A percentile compares a stretch with the other conserved stretches of the same genome.
Evolutionary conservation across 2,329 filamentous ascomycete genomes (phyloP).

Genomic region (Aspergillus melleus): DNA sequence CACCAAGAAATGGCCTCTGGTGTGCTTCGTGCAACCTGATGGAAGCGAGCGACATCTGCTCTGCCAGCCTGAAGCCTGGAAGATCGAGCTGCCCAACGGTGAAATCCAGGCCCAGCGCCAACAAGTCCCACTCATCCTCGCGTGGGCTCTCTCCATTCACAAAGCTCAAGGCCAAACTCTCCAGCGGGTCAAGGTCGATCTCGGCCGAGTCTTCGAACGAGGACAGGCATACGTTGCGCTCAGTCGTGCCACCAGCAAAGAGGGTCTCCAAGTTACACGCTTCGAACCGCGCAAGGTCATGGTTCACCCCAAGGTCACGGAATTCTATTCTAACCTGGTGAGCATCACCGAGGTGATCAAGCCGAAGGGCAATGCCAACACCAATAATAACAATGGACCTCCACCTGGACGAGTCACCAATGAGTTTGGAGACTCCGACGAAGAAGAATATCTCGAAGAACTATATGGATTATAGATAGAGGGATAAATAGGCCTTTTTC

Average conservation of each 20-base stretch:
- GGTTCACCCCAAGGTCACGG: slow-evolving; percentile 82
- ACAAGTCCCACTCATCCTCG: slow-evolving; percentile 84
- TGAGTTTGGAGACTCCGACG: not conserved
- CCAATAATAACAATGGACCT: slow-evolving; percentile 32
- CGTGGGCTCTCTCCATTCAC: slow-evolving; percentile 96
- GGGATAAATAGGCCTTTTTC: not conserved
- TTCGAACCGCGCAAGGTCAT: slow-evolving; percentile 92
- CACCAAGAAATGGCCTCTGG: slow-evolving; percentile 71
- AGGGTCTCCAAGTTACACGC: slow-evolving; percentile 80
- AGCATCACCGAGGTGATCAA: slow-evolving; percentile 61
- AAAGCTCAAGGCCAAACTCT: slow-evolving; percentile 96
- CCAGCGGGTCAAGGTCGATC: slow-evolving; percentile 89
- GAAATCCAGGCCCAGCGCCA: slow-evolving; percentile 86
- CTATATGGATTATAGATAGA: not conserved
- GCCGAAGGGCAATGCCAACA: slow-evolving; percentile 25
- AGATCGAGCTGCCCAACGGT: slow-evolving; percentile 92
- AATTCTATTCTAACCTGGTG: slow-evolving; percentile 81
- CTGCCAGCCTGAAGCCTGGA: slow-evolving; percentile 88
- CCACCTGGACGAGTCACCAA: not conserved
- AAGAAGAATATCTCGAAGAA: not conserved
- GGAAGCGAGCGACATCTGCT: slow-evolving; percentile 75
- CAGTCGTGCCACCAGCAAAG: slow-evolving; percentile 84
- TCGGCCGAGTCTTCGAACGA: slow-evolving; percentile 92
- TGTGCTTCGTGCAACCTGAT: slow-evolving; percentile 78
- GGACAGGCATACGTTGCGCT: slow-evolving; percentile 97